phyloP scores from a whole-genome alignment of 2,329 filamentous ascomycete species.

The Hymenoscyphus salicellus region DNA sequence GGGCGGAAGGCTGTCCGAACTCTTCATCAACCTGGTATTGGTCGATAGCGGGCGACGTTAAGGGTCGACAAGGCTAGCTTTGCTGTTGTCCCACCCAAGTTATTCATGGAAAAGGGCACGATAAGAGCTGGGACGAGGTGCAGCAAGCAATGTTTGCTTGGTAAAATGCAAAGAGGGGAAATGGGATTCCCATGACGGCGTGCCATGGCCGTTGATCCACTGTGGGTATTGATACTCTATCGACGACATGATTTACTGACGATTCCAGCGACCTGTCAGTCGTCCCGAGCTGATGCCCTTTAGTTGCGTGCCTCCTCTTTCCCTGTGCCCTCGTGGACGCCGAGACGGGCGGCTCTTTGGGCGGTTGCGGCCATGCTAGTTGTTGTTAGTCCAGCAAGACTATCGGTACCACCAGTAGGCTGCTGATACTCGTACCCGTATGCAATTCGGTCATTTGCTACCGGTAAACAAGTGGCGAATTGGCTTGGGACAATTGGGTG shows the following conservation, averaged over 20 bases:
- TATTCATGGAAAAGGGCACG: neutral
- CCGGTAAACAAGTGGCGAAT: neutral
- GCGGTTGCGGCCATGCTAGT: conserved; percentile 2
- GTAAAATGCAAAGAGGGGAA: conserved; percentile 7
- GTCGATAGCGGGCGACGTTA: conserved; percentile 12
- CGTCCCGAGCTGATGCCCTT: neutral
- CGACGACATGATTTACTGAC: neutral
- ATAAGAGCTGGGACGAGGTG: conserved; percentile 9
- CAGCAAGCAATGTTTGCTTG: conserved; percentile 1
- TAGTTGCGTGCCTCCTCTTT: neutral
- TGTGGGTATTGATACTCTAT: neutral
- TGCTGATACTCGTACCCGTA: neutral
- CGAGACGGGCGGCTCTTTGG: conserved; percentile 11
- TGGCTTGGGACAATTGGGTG: neutral
- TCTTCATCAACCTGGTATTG: neutral
- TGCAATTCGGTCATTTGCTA: neutral
- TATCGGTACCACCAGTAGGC: neutral
- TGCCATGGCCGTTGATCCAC: conserved; percentile 10
- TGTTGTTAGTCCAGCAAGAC: neutral
- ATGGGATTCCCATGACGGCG: neutral
- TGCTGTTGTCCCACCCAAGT: conserved; percentile 4
- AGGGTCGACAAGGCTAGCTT: conserved; percentile 3
- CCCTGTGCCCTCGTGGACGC: neutral
- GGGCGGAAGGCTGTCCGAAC: conserved; percentile 1
- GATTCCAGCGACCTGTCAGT: neutral